A percentile compares a stretch with the other conserved stretches of the same genome.
phyloP scores from a whole-genome alignment of 2,329 filamentous ascomycete genomes.

The Thielaviopsis cerberus region DNA sequence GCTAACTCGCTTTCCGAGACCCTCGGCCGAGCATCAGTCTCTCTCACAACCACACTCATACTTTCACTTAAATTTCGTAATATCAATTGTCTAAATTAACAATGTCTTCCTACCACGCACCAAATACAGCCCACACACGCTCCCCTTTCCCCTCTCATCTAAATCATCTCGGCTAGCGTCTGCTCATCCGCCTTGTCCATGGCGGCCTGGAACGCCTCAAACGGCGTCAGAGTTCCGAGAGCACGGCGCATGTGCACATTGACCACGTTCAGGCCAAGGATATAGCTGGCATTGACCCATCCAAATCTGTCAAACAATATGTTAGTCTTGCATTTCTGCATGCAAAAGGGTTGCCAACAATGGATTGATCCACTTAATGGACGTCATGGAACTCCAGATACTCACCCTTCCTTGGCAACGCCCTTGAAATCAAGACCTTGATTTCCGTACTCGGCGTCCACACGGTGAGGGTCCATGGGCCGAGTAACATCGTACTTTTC shows the following conservation, averaged over 20 bases:
- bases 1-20: not conserved
- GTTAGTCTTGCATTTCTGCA: not conserved
- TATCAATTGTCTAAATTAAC: not conserved
- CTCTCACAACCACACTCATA: not conserved
- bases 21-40: not conserved
- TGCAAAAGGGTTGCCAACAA: not conserved
- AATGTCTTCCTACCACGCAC: not conserved
- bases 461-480: constrained; percentile 74
- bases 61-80: not conserved
- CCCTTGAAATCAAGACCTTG: constrained; percentile 91
- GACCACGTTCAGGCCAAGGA: constrained; percentile 77
- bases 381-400: constrained; percentile 15
- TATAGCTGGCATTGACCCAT: constrained; percentile 97
- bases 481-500: constrained; percentile 97
- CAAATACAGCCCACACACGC: not conserved
- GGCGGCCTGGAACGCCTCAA: constrained; percentile 62
- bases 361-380: not conserved
- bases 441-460: constrained; percentile 95
- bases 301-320: constrained; percentile 48
- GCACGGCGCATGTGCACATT: constrained; percentile 79
- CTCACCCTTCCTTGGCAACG: constrained; percentile 86
- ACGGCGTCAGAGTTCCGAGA: constrained; percentile 72
- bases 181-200: constrained; percentile 36
- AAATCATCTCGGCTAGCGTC: constrained; percentile 27
- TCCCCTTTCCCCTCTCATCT: not conserved